Base-by-base conservation (phyloP, 2,329 filamentous ascomycete genomes). In the Hirsutella rhossiliensis region DNA sequence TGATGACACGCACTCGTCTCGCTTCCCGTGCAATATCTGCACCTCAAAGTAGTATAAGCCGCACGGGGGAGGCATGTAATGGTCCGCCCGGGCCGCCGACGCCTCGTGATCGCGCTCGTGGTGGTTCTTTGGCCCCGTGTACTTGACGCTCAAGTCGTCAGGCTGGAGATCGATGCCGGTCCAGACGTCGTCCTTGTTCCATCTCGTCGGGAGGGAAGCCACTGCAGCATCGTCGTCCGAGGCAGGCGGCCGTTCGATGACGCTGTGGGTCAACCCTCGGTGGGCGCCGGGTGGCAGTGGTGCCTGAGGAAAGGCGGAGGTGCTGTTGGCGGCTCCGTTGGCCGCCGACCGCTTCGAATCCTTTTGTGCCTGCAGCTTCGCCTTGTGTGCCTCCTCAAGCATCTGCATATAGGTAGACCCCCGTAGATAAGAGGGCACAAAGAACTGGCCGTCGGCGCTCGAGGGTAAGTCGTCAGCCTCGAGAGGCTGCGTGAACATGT, bases 31-130 rank as follows among this genome's bases (percentile, higher is more conserved):
- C 23, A 74, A 46, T 40, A 79, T 67, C 15, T 64, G 64, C 20
- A 83, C 72, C 59, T 98, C 92, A 57, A 80, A 98, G 61, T 98
- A 98, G 62, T 95, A 98, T 47, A 98, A 82, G 2, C 92, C 92
- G 52, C 86, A 92, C 56, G 94, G 84, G 31, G 80, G 73, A 4
- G 92, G 88, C 79, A 97, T 96, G 41, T 81, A 77, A 59, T 88
- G 73, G 61, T 98, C 84, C 27, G 89, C 78, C 45, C 92, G 80
- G 46, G 95, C 80, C 12, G 86, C 78, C 31, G 80, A 87, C 17
- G 87, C 86, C 60, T 97, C 92, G 56, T 84, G 70, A 8, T 81
- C 77, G 42, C 71, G 68, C 41, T 78, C 73, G 45, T 62, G 60
- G 18, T 67, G 56, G 20, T 61, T 64, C 54, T 72, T 73, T 1